Conservation (phyloP, 176 grass and related monocot species). For the Oryza coarctata region DNA sequence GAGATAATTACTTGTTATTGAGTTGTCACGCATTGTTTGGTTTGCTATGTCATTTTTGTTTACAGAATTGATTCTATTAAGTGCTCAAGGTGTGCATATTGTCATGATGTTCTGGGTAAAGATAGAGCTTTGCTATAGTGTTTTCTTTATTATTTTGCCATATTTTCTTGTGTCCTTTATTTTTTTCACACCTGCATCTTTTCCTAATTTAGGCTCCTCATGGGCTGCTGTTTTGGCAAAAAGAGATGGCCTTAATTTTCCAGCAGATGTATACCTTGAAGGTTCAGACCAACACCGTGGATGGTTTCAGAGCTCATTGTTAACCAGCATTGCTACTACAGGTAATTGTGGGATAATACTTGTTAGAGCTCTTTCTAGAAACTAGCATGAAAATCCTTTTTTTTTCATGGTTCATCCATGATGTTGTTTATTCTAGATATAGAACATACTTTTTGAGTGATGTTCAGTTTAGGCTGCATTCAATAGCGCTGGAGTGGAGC, state of each 20-base stretch:
- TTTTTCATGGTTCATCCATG: slow-evolving; percentile 10
- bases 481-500: too few species aligned
- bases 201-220: slow-evolving; percentile 68
- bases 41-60: background rate
- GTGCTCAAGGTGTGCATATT: background rate
- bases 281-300: slow-evolving; percentile 96
- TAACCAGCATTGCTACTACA: slow-evolving; percentile 95
- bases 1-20: background rate
- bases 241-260: slow-evolving; percentile 73
- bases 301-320: slow-evolving; percentile 96
- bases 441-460: background rate
- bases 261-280: slow-evolving; percentile 94
- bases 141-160: background rate
- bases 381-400: background rate
- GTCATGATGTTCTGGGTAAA: background rate
- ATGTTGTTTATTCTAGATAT: slow-evolving; percentile 12
- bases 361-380: slow-evolving; percentile 12
- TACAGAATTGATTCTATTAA: background rate
- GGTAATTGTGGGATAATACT: slow-evolving; percentile 46
- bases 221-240: slow-evolving; percentile 91
- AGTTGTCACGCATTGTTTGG: background rate
- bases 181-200: slow-evolving; percentile 28
- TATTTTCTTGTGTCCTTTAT: background rate
- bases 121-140: background rate
- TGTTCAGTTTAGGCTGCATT: background rate